These are phyloP conservation scores for Begonia fuchsioides DNA, from an alignment of 306 rosid genomes.

Conservation along the genomic window DNA sequence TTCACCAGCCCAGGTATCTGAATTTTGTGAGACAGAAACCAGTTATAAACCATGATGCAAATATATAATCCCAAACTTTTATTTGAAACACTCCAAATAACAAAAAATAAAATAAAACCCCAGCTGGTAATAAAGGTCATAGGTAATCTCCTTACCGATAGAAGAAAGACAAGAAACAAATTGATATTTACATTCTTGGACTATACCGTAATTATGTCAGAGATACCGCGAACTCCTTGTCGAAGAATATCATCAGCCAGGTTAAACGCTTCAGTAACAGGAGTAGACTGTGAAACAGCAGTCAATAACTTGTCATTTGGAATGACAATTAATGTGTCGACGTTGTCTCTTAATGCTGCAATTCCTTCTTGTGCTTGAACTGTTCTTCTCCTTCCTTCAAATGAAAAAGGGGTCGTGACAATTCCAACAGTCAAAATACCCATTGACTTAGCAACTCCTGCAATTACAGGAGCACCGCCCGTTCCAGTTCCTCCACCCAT, in stretches of 20 bases:
- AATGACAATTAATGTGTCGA: conserved; percentile 92
- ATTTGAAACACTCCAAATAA: background rate
- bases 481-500: conserved; percentile 99
- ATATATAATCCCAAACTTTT: background rate
- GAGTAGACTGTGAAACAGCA: conserved; percentile 90
- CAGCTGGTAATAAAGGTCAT: no score
- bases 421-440: conserved; percentile 96
- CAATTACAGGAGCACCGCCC: conserved; percentile 95
- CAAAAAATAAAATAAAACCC: background rate
- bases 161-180: no score
- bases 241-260: conserved; percentile 96
- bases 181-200: no score
- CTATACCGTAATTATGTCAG: conserved; percentile 91
- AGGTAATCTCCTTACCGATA: no score
- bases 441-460: conserved; percentile 91
- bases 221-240: conserved; percentile 99
- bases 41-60: conserved; percentile 6
- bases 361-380: conserved; percentile 99
- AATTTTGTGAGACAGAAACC: conserved; percentile 16
- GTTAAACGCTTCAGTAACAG: conserved; percentile 97
- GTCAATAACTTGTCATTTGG: conserved; percentile 96
- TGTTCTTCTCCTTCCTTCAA: conserved; percentile 95
- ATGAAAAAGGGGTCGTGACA: conserved; percentile 94
- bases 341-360: conserved; percentile 91
- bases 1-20: conserved; percentile 90